phyloP scores from a whole-genome alignment of 2,329 filamentous ascomycete species.

The Penicillium frequentans region DNA sequence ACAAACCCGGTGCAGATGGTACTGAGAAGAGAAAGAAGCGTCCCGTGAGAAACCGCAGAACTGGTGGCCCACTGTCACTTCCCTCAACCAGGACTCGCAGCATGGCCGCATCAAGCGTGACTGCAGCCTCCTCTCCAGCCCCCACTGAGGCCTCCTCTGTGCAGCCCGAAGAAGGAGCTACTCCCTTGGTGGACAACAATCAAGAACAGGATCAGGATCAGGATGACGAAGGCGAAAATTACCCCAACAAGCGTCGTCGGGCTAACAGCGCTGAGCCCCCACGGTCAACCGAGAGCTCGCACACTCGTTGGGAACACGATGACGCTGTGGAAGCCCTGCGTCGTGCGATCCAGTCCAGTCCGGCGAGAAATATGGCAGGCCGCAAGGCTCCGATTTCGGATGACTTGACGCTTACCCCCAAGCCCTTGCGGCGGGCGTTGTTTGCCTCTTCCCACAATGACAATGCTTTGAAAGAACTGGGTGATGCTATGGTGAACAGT shows the following conservation, averaged over 20 bases:
- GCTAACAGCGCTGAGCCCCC: conserved; percentile 50
- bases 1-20: conserved; percentile 45
- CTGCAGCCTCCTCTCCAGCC: conserved; percentile 41
- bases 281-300: conserved; percentile 33
- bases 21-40: conserved; percentile 48
- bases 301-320: conserved; percentile 37
- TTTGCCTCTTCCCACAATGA: conserved; percentile 43
- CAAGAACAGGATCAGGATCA: conserved; percentile 35
- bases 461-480: conserved; percentile 37
- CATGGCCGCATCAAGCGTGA: conserved; percentile 27
- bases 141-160: conserved; percentile 40
- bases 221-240: conserved; percentile 32
- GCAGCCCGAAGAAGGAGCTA: conserved; percentile 35
- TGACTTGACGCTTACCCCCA: conserved; percentile 57
- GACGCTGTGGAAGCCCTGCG: conserved; percentile 48
- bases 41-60: conserved; percentile 34
- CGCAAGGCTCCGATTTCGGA: conserved; percentile 41
- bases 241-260: conserved; percentile 43
- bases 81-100: conserved; percentile 34
- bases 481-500: conserved; percentile 45
- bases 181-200: conserved; percentile 34
- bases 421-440: conserved; percentile 49
- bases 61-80: conserved; percentile 33
- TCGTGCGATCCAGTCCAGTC: conserved; percentile 63
- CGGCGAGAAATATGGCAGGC: conserved; percentile 51